Percentiles rank a stretch among this genome's conserved stretches.
These are phyloP conservation scores for Leccinum variicolor DNA, from an alignment of 768 basidiomycete species.

Conservation along the genomic window DNA sequence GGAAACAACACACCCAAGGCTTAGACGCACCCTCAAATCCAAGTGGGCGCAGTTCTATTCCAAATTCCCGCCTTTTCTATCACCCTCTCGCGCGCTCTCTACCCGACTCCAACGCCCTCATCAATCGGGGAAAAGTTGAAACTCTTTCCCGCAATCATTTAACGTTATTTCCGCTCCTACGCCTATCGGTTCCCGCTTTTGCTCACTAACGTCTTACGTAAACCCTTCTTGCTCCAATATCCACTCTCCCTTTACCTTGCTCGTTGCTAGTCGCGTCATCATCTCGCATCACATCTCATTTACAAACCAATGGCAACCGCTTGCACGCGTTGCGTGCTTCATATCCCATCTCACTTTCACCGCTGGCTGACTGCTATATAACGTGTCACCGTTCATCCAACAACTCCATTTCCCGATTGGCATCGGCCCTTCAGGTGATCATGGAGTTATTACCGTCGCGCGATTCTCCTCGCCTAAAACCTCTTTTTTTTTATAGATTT, in stretches of 20 bases:
- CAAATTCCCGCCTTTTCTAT: neutral
- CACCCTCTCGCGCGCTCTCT: conserved; percentile 3
- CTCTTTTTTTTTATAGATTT: neutral
- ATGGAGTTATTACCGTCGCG: neutral
- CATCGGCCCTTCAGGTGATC: neutral
- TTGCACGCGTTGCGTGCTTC: neutral
- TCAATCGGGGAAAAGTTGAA: neutral
- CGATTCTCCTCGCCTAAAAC: neutral
- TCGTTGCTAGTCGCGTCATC: neutral
- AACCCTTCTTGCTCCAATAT: neutral
- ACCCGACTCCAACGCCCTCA: neutral
- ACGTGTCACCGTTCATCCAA: neutral
- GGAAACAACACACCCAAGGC: neutral
- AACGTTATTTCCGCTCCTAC: neutral
- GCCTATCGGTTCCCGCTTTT: conserved; percentile 9
- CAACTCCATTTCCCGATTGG: neutral
- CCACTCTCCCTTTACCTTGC: neutral
- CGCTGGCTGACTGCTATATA: neutral
- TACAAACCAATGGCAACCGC: neutral
- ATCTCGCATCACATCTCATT: neutral
- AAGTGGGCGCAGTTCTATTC: neutral
- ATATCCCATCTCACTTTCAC: neutral
- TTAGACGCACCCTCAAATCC: neutral
- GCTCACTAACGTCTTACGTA: neutral
- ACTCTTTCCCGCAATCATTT: conserved; percentile 8